Conservation (phyloP, 176 grass and related monocot species). For the Musa schizocarpa region DNA sequence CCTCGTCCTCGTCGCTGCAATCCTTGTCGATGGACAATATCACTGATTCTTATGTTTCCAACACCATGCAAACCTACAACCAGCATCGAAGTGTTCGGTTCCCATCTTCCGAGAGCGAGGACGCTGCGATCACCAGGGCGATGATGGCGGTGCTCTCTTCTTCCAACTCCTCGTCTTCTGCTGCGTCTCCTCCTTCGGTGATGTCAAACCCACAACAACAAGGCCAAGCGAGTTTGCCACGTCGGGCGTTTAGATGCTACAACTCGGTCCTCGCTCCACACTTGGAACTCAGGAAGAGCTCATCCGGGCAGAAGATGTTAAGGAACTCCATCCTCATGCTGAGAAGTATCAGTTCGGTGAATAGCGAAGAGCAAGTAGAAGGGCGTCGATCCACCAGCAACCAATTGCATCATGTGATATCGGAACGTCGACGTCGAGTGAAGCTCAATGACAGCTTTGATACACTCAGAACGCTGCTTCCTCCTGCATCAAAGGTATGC, state of each 20-base stretch:
- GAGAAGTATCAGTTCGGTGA: constrained; percentile 3
- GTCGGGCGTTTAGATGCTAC: constrained; percentile 26
- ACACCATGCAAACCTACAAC: neutral
- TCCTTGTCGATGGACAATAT: too few species aligned
- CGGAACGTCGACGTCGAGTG: constrained; percentile 73
- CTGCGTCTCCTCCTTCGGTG: constrained; percentile 37
- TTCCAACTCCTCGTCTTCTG: constrained; percentile 40
- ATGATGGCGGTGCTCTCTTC: constrained; percentile 79
- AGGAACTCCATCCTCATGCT: constrained; percentile 36
- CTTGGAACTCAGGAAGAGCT: neutral
- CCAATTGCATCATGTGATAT: constrained; percentile 80
- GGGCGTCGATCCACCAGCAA: constrained; percentile 6
- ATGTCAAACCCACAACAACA: neutral
- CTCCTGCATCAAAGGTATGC: constrained; percentile 65
- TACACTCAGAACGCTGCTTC: constrained; percentile 53
- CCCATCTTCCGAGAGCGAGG: constrained; percentile 7
- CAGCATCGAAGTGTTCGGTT: neutral
- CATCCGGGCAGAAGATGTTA: constrained; percentile 28
- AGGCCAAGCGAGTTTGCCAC: neutral
- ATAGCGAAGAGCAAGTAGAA: neutral
- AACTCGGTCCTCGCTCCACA: neutral
- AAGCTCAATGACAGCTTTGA: constrained; percentile 82
- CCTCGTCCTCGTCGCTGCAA: too few species aligned
- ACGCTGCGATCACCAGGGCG: constrained; percentile 50
- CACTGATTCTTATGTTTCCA: too few species aligned